phyloP scores from a whole-genome alignment of 495 filamentous ascomycete genomes.

The Pseudoneurospora amorphoporcata region DNA sequence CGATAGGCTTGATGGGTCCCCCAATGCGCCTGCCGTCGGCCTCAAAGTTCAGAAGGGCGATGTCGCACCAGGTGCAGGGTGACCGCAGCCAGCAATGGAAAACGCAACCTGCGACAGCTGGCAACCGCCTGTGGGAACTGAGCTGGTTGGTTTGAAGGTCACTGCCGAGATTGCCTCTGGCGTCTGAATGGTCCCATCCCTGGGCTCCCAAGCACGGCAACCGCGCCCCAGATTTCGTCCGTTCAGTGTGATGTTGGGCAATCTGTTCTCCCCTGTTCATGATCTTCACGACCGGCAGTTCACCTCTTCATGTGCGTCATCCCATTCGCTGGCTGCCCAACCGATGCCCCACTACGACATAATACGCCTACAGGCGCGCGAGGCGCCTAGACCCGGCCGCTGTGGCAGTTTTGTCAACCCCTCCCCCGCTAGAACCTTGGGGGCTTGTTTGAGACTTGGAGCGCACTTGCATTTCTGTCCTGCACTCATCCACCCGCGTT shows the following conservation, averaged over 20 bases:
- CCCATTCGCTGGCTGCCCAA: not conserved
- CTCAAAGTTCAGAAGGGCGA: not conserved
- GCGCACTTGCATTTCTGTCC: conserved; percentile 1
- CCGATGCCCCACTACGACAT: not conserved
- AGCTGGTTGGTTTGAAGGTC: not conserved
- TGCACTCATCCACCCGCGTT: conserved; percentile 1
- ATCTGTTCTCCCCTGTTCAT: not conserved
- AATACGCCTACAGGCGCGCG: not conserved
- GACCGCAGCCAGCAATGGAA: not conserved
- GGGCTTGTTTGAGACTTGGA: not conserved
- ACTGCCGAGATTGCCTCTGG: not conserved
- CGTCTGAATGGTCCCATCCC: not conserved
- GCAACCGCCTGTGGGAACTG: not conserved
- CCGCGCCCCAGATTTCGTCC: not conserved
- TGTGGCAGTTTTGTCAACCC: conserved; percentile 13
- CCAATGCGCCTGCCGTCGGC: not conserved
- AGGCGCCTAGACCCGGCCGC: conserved; percentile 1
- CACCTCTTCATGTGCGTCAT: not conserved
- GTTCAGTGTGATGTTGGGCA: not conserved
- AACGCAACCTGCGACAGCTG: not conserved
- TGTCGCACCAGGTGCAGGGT: not conserved
- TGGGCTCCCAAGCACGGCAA: not conserved
- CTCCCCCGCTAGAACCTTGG: conserved; percentile 20
- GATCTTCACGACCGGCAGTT: not conserved
- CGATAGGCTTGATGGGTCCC: not conserved